These are phyloP conservation scores for Digitaria exilis DNA, from an alignment of 202 grass and related monocot species.

Conservation along the genomic window DNA sequence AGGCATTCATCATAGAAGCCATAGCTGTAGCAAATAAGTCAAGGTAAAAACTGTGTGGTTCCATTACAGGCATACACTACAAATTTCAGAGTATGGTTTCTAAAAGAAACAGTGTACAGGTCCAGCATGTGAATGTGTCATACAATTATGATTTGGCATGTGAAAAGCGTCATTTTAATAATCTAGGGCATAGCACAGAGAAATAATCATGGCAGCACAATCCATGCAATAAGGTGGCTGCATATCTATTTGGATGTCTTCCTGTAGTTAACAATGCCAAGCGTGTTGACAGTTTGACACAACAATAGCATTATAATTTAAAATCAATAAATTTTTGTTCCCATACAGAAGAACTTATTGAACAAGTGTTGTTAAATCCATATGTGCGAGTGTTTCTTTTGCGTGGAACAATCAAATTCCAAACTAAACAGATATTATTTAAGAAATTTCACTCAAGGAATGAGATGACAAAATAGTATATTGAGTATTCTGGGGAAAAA, in stretches of 20 bases:
- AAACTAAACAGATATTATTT: background rate
- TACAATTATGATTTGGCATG: background rate
- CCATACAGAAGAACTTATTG: background rate
- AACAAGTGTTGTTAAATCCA: background rate
- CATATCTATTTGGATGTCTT: background rate
- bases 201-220: background rate
- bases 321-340: background rate
- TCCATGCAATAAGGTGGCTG: background rate
- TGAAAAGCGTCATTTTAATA: background rate
- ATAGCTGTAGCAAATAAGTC: constrained; percentile 65
- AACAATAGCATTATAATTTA: constrained; percentile 9
- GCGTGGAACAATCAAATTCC: constrained; percentile 22
- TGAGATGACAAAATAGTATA: background rate
- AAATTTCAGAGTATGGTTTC: background rate
- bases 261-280: background rate
- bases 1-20: constrained; percentile 97
- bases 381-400: background rate
- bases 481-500: background rate
- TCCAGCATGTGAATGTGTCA: background rate
- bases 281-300: background rate
- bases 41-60: background rate
- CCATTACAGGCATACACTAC: background rate
- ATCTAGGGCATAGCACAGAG: background rate
- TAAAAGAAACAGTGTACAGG: background rate
- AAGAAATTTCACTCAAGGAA: background rate